These are phyloP conservation scores for Arthroderma sp. DNA, from an alignment of 2,329 filamentous ascomycete genomes.

Conservation along the genomic window DNA sequence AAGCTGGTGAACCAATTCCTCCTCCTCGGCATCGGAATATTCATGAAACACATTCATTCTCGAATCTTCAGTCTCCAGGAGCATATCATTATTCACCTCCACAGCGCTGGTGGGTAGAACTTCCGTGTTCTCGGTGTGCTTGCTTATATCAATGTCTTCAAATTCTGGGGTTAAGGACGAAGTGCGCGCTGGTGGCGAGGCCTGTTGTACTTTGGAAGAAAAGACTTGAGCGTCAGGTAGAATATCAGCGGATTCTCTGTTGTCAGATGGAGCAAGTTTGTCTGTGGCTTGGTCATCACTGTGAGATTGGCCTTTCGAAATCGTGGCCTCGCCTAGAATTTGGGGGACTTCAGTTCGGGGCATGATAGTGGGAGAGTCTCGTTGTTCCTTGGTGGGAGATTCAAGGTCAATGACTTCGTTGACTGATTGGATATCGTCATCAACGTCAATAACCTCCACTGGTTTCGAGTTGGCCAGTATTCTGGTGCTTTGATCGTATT, in stretches of 20 bases:
- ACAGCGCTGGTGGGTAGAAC: not conserved
- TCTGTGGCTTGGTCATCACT: too few species aligned
- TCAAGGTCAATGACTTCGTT: not conserved
- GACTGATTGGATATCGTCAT: not conserved
- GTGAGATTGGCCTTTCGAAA: too few species aligned
- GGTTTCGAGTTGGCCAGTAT: constrained; percentile 4
- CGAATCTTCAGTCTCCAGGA: too few species aligned
- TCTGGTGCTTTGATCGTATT: constrained; percentile 18
- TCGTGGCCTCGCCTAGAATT: too few species aligned
- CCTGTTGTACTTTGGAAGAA: too few species aligned
- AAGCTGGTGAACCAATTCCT: constrained; percentile 73
- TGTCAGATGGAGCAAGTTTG: too few species aligned
- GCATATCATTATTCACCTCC: constrained; percentile 7
- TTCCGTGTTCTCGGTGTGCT: not conserved
- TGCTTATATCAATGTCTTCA: constrained; percentile 34
- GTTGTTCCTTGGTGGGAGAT: not conserved
- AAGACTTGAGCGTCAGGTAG: too few species aligned
- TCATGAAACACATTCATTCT: constrained; percentile 21
- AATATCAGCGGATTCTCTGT: too few species aligned
- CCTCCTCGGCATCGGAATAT: constrained; percentile 80
- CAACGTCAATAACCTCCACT: constrained; percentile 9
- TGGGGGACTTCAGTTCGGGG: too few species aligned
- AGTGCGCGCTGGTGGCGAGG: too few species aligned
- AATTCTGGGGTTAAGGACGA: constrained; percentile 34
- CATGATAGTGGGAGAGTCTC: too few species aligned